Percentiles rank a stretch among this genome's conserved stretches.
These are phyloP conservation scores for Beauveria scarabaeidicola DNA, from an alignment of 2,329 filamentous ascomycete species.

Conservation along the genomic window DNA sequence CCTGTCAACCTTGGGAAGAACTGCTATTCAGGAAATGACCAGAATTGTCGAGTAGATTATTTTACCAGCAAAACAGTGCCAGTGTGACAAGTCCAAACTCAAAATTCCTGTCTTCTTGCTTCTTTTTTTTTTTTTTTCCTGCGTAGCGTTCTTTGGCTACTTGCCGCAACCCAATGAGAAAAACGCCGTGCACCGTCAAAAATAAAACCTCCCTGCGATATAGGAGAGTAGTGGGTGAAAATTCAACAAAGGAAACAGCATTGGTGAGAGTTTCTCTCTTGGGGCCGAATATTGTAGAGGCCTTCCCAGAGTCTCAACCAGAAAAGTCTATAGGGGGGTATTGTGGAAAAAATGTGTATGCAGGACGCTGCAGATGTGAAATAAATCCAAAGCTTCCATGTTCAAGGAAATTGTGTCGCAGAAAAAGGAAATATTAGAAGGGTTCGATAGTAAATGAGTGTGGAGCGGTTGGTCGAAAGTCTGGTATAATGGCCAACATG, in stretches of 20 bases:
- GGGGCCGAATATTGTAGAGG: background rate
- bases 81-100: background rate
- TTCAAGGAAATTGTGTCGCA: background rate
- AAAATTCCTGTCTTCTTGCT: background rate
- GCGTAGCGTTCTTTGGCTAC: background rate
- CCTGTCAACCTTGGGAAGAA: background rate
- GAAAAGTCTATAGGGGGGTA: constrained; percentile 11
- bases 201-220: background rate
- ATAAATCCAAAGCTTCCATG: constrained; percentile 3
- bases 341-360: constrained; percentile 1
- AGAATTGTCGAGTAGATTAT: background rate
- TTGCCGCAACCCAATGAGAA: background rate
- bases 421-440: constrained; percentile 10
- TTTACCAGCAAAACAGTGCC: background rate
- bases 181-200: constrained; percentile 2
- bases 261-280: background rate
- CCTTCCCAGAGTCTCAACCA: background rate
- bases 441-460: constrained; percentile 9
- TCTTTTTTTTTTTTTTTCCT: constrained; percentile 1
- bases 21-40: background rate
- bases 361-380: constrained; percentile 8
- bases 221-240: constrained; percentile 3
- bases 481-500: background rate
- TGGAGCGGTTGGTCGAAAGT: background rate
- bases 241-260: constrained; percentile 9